Conservation (phyloP, 1,284 basidiomycete genomes). For the Heliocybe sulcata region DNA sequence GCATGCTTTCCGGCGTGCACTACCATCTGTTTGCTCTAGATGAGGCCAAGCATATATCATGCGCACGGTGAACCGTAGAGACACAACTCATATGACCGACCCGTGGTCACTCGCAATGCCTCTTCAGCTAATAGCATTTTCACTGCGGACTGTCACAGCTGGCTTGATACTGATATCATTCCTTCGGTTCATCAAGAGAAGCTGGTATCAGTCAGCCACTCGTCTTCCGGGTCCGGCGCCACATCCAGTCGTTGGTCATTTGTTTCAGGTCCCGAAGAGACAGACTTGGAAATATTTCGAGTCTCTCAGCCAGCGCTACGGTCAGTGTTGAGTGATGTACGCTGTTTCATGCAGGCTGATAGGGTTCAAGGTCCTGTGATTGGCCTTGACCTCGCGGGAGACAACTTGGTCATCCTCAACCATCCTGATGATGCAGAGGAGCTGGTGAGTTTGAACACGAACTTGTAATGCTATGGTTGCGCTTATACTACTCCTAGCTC, state of each 20-base stretch:
- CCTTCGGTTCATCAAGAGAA: neutral
- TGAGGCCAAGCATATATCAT: too few relatives aligned
- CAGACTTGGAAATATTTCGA: conserved; percentile 5
- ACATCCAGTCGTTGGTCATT: conserved; percentile 1
- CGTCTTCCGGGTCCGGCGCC: neutral
- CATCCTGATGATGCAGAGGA: conserved; percentile 8
- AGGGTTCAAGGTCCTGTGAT: conserved; percentile 8
- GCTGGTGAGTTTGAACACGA: conserved; percentile 3
- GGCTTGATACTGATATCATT: neutral
- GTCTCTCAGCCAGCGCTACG: neutral
- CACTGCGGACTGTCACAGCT: neutral
- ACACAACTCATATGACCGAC: too few relatives aligned
- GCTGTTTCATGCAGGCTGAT: neutral
- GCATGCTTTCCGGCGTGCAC: too few relatives aligned
- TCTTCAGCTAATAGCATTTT: neutral
- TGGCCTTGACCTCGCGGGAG: conserved; percentile 5
- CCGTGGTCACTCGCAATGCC: neutral
- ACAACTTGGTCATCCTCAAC: conserved; percentile 8
- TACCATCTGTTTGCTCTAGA: too few relatives aligned
- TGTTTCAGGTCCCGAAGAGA: conserved; percentile 5
- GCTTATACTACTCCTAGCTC: neutral
- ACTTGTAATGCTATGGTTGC: neutral
- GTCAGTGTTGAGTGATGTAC: neutral
- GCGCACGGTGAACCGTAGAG: too few relatives aligned
- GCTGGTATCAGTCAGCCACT: neutral